These are phyloP conservation scores for Geranium incanum DNA, from an alignment of 441 rosid genomes.

Conservation along the genomic window DNA sequence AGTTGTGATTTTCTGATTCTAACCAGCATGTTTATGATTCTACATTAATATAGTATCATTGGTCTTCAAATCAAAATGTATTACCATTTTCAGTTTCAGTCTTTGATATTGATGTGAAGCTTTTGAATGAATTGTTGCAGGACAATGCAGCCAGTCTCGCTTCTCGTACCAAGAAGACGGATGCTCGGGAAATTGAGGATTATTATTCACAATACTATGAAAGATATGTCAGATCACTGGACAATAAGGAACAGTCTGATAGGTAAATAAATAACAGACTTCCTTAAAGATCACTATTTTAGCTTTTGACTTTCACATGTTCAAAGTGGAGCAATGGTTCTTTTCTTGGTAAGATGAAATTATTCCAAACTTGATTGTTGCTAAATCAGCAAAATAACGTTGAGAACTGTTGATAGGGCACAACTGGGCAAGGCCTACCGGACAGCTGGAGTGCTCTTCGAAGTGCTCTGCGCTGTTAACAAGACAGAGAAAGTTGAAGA, in stretches of 20 bases:
- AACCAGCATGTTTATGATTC: no score
- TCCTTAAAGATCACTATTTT: not conserved
- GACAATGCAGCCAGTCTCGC: conserved; percentile 96
- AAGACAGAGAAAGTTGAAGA: conserved; percentile 94
- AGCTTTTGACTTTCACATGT: not conserved
- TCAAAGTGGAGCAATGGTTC: no score
- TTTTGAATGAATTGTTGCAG: conserved; percentile 29
- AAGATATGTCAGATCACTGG: conserved; percentile 80
- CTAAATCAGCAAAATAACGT: no score
- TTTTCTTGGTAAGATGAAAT: no score
- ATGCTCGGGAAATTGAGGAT: conserved; percentile 93
- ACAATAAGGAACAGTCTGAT: conserved; percentile 94
- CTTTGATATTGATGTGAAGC: no score
- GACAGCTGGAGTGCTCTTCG: conserved; percentile 96
- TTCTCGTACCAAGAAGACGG: conserved; percentile 84
- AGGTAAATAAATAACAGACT: conserved; percentile 36
- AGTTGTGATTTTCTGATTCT: no score
- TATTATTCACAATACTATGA: conserved; percentile 91
- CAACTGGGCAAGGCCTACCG: conserved; percentile 98
- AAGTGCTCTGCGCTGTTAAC: conserved; percentile 93
- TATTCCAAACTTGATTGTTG: no score
- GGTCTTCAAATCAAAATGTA: no score
- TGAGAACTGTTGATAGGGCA: conserved; percentile 48
- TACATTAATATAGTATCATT: no score
- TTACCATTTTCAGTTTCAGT: no score